Percentiles rank a stretch among this genome's conserved stretches.
Evolutionary conservation across 2,329 filamentous ascomycete genomes (phyloP).

Genomic region (Penicillium freii): DNA sequence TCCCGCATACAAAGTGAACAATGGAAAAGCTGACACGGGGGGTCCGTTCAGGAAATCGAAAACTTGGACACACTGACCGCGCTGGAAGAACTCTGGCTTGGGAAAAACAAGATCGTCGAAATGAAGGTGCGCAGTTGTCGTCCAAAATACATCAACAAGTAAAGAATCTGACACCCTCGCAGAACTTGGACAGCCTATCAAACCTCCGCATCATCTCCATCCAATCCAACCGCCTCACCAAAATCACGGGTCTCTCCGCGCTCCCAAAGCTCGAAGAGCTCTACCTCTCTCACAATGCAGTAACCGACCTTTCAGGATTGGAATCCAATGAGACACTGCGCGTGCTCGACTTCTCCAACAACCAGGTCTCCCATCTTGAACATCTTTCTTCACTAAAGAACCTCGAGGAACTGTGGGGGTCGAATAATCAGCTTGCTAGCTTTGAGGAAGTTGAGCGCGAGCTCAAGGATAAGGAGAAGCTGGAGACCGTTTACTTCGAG

Average conservation of each 20-base stretch:
- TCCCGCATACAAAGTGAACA: background rate
- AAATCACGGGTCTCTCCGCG: slow-evolving; percentile 70
- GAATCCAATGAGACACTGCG: slow-evolving; percentile 65
- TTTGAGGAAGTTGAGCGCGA: slow-evolving; percentile 78
- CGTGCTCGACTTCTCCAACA: slow-evolving; percentile 86
- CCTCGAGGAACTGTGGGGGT: slow-evolving; percentile 92
- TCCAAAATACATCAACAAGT: background rate
- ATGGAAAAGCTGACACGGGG: slow-evolving; percentile 5
- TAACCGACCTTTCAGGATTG: slow-evolving; percentile 73
- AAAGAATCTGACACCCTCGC: slow-evolving; percentile 8
- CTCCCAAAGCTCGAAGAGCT: slow-evolving; percentile 81
- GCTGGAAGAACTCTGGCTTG: slow-evolving; percentile 88
- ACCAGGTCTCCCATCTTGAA: slow-evolving; percentile 71
- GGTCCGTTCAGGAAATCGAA: slow-evolving; percentile 62
- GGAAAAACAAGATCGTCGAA: slow-evolving; percentile 92
- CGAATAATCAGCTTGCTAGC: slow-evolving; percentile 76
- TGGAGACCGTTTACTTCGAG: slow-evolving; percentile 94
- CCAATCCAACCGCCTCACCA: slow-evolving; percentile 87
- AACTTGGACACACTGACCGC: slow-evolving; percentile 74
- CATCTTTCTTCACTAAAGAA: slow-evolving; percentile 67
- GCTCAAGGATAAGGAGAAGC: slow-evolving; percentile 71
- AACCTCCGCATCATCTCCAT: slow-evolving; percentile 88
- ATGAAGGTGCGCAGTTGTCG: slow-evolving; percentile 54
- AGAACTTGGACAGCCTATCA: slow-evolving; percentile 68
- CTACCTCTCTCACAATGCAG: slow-evolving; percentile 92